phyloP scores from a whole-genome alignment of 352 stramenopile genomes.

The Phytophthora hibernalis region DNA sequence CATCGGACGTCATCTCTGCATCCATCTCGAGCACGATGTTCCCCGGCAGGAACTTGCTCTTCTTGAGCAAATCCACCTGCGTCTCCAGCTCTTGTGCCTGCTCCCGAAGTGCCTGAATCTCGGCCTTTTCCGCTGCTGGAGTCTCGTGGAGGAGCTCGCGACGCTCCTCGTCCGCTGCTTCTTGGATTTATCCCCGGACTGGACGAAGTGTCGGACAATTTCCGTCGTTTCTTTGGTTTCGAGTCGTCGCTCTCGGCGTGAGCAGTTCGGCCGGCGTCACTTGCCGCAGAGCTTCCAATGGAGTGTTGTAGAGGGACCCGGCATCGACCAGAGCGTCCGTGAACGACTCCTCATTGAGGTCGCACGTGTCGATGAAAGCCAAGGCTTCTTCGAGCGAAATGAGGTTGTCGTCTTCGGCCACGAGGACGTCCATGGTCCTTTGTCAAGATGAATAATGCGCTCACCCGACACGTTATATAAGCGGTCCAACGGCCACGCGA shows the following conservation, averaged over 20 bases:
- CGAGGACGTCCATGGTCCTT: constrained; percentile 28
- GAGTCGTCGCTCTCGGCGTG: background rate
- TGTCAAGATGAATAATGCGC: constrained; percentile 24
- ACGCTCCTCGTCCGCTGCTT: constrained; percentile 26
- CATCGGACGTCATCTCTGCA: background rate
- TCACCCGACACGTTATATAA: constrained; percentile 29
- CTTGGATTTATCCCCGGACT: too few species aligned
- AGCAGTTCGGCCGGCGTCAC: constrained; percentile 1
- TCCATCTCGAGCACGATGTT: constrained; percentile 13
- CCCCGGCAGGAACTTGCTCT: constrained; percentile 18
- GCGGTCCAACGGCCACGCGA: background rate
- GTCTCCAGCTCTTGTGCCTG: constrained; percentile 32
- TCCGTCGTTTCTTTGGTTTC: constrained; percentile 10
- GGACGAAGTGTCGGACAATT: constrained; percentile 2
- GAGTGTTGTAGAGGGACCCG: background rate
- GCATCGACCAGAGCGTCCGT: constrained; percentile 2
- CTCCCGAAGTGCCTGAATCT: constrained; percentile 36
- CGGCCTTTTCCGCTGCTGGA: constrained; percentile 36
- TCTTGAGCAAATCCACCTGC: constrained; percentile 35
- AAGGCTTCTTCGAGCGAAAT: constrained; percentile 36
- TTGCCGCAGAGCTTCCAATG: constrained; percentile 8
- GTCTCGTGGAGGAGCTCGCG: constrained; percentile 28
- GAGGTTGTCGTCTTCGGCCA: constrained; percentile 29
- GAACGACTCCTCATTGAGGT: background rate
- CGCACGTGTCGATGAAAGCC: constrained; percentile 37